phyloP scores from a whole-genome alignment of 2,329 filamentous ascomycete genomes.

The Aspergillus jensenii region DNA sequence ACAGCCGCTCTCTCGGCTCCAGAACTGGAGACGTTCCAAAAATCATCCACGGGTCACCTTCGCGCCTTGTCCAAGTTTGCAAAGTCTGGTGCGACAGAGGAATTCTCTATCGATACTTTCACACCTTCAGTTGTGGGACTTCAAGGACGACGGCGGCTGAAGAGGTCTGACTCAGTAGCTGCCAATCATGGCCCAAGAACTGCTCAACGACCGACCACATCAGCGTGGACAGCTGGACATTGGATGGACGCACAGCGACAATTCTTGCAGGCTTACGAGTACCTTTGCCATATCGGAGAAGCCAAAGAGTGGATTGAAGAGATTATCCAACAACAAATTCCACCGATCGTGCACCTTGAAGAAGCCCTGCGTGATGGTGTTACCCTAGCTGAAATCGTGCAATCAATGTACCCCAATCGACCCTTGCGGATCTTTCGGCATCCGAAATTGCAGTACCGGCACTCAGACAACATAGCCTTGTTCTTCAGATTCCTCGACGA shows the following conservation, averaged over 20 bases:
- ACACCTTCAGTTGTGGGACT: conserved; percentile 86
- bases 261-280: conserved; percentile 95
- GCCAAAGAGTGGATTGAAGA: conserved; percentile 99
- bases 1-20: conserved; percentile 59
- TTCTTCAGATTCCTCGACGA: conserved; percentile 95
- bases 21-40: conserved; percentile 78
- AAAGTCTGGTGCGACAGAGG: conserved; percentile 70
- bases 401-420: conserved; percentile 76
- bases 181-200: conserved; percentile 48
- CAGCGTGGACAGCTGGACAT: conserved; percentile 77
- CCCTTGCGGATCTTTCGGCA: conserved; percentile 81
- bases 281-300: conserved; percentile 97
- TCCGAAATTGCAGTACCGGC: conserved; percentile 82
- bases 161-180: conserved; percentile 61
- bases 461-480: conserved; percentile 95
- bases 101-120: conserved; percentile 74
- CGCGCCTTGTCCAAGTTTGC: conserved; percentile 83
- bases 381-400: conserved; percentile 89
- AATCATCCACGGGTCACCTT: conserved; percentile 86
- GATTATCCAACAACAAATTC: conserved; percentile 79
- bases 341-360: conserved; percentile 89
- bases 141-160: conserved; percentile 77
- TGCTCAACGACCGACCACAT: conserved; percentile 54
- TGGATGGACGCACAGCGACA: conserved; percentile 99
- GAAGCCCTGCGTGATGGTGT: conserved; percentile 91